phyloP scores from a whole-genome alignment of 352 stramenopile species.

The Pseudoperonospora humuli region DNA sequence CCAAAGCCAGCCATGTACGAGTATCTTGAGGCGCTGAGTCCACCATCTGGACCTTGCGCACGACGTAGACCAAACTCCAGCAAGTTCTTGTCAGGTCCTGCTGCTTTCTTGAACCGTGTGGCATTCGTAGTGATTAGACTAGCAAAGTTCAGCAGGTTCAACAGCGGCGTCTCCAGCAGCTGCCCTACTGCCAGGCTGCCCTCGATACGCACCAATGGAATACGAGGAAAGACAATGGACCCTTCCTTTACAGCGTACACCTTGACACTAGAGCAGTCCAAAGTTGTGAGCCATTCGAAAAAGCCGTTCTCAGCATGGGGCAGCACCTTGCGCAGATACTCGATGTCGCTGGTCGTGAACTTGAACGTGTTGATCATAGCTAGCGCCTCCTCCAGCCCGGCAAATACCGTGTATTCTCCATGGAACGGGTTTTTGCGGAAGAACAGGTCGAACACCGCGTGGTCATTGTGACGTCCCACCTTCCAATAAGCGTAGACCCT shows the following conservation, averaged over 20 bases:
- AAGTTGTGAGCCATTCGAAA: conserved; percentile 90
- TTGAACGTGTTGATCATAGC: conserved; percentile 91
- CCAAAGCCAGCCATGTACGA: conserved; percentile 97
- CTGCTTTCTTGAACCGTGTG: conserved; percentile 92
- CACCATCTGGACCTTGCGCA: conserved; percentile 95
- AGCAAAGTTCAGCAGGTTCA: conserved; percentile 98
- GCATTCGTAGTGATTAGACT: conserved; percentile 97
- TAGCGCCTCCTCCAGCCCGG: conserved; percentile 87
- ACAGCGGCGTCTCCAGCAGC: conserved; percentile 96
- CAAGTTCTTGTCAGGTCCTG: conserved; percentile 76
- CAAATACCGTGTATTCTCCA: conserved; percentile 94
- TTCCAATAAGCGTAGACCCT: conserved; percentile 99
- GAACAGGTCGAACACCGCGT: conserved; percentile 94
- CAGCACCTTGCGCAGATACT: conserved; percentile 87
- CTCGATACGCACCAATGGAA: conserved; percentile 91
- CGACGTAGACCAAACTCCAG: conserved; percentile 92
- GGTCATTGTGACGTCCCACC: conserved; percentile 88
- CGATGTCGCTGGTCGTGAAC: conserved; percentile 91
- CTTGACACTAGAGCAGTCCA: conserved; percentile 91
- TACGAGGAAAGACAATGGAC: conserved; percentile 93
- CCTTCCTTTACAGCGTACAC: conserved; percentile 95
- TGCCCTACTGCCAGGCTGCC: conserved; percentile 92
- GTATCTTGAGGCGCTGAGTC: conserved; percentile 95
- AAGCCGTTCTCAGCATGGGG: conserved; percentile 90
- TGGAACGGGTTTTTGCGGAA: conserved; percentile 99